Evolutionary conservation across 208 protist genomes (phyloP), one percentile per base, ranked within the genome.

Genomic region (Novymonas esmeraldas): DNA sequence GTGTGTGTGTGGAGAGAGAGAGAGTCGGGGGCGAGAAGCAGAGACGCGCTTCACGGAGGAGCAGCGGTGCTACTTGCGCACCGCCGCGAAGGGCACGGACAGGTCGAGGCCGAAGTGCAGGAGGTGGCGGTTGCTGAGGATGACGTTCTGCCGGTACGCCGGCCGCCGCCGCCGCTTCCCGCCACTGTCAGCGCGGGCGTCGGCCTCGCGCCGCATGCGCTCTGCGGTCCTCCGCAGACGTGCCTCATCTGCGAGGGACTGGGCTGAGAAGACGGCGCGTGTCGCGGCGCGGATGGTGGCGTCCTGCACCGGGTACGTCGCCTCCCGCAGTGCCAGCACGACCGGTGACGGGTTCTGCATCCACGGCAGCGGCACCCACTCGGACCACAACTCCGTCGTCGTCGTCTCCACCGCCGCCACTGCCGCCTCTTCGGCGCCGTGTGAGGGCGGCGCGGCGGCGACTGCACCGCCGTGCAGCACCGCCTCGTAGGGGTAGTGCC

Each of bases 31-130:
- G n/a, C n/a, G n/a, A n/a, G n/a, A 41, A 5, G 36, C 36, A 41
- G 36, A 41, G 7, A 41, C 36, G 11, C 36, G 36, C 36, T 41
- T 11, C 36, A 14, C 36, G 7, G 36, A 5, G 11, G 11, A 5
- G 11, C 7, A 14, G 36, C 36, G 11, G 7, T 3, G 10, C 24
- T 61, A 61, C 38, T 31, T 11, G 22, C 45, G 42, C 18, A 7
- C 1, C 0, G 50, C 52, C 56, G 52, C 33, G 67, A 83, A 92
- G 9, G 90, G 87, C 18, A 91, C 65, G n/a, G 81, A 89, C 5
- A 78, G 71, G 78, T 96, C 86, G 31, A 96, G 58, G 1, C 90
- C 90, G 57, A 85, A 96, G 67, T 94, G 85, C 6, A 93, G 34
- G 52, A 96, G 73, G 59, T 96, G 90, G n/a, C 72, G 73, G 70